phyloP scores from a whole-genome alignment of 1,139 yeast genomes.

The Geotrichum australiense region DNA sequence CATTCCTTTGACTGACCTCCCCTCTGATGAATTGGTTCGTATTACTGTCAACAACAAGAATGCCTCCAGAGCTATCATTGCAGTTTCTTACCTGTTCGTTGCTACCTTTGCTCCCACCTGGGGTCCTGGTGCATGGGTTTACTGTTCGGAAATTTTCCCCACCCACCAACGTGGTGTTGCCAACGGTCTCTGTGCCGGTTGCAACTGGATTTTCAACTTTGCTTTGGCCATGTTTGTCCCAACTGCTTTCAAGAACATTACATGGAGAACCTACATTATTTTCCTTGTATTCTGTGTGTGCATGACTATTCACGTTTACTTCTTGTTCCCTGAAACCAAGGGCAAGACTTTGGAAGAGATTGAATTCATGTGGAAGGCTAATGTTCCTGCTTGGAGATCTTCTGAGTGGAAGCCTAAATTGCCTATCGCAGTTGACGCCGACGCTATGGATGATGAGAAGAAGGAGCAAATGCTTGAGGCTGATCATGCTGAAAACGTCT shows the following conservation, averaged over 20 bases:
- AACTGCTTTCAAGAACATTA: conserved; percentile 50
- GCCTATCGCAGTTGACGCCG: too few species aligned
- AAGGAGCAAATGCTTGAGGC: too few species aligned
- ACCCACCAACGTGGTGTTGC: conserved; percentile 51
- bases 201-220: conserved; percentile 58
- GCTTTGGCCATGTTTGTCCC: conserved; percentile 47
- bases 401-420: conserved; percentile 27
- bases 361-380: conserved; percentile 52
- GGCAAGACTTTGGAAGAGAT: conserved; percentile 61
- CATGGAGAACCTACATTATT: conserved; percentile 50
- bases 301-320: conserved; percentile 51
- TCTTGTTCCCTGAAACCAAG: conserved; percentile 62
- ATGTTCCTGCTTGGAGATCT: conserved; percentile 58
- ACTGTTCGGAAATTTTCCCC: conserved; percentile 52
- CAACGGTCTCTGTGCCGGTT: conserved; percentile 50
- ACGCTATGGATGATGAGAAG: too few species aligned
- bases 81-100: conserved; percentile 55
- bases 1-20: conserved; percentile 32
- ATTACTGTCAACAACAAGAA: conserved; percentile 39
- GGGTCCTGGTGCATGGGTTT: conserved; percentile 58
- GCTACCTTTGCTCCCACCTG: conserved; percentile 66
- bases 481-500: too few species aligned
- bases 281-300: conserved; percentile 52
- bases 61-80: conserved; percentile 47
- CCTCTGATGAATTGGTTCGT: conserved; percentile 41